Conservation (phyloP, 2,329 filamentous ascomycete genomes). For the Hypoxylon sp. region DNA sequence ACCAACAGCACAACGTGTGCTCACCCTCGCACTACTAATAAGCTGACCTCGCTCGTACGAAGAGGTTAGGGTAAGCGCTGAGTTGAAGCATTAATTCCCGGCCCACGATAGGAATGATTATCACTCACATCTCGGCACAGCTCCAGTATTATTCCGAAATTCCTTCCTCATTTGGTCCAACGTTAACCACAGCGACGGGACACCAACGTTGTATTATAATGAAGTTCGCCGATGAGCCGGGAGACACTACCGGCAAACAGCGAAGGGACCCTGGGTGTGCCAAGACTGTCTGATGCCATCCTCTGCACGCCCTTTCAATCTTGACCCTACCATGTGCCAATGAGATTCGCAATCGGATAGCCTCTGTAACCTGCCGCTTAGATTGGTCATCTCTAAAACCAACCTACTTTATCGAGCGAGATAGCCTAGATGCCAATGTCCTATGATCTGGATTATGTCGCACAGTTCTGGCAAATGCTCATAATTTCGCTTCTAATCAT, state of each 20-base stretch:
- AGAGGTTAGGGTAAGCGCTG: neutral
- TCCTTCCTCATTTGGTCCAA: conserved; percentile 23
- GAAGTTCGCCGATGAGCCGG: neutral
- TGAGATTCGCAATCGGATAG: conserved; percentile 26
- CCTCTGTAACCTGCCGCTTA: conserved; percentile 13
- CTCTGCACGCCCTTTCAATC: conserved; percentile 19
- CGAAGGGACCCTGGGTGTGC: conserved; percentile 18
- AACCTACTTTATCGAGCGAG: conserved; percentile 28
- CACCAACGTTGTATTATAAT: neutral
- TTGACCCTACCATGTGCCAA: conserved; percentile 32
- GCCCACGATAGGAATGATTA: neutral
- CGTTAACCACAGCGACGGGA: conserved; percentile 17
- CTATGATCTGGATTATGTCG: conserved; percentile 6
- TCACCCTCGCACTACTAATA: neutral
- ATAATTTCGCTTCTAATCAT: neutral
- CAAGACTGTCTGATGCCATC: conserved; percentile 32
- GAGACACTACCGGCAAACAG: neutral
- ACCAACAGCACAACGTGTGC: conserved; percentile 1
- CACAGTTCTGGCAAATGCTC: neutral
- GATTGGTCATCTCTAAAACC: conserved; percentile 11
- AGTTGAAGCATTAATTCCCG: conserved; percentile 15
- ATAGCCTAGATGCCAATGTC: conserved; percentile 9
- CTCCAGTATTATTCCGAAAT: conserved; percentile 4
- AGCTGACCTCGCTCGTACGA: neutral
- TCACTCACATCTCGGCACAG: conserved; percentile 18